Conservation (phyloP, 2,329 filamentous ascomycete genomes). For the Colletotrichum coccodes region DNA sequence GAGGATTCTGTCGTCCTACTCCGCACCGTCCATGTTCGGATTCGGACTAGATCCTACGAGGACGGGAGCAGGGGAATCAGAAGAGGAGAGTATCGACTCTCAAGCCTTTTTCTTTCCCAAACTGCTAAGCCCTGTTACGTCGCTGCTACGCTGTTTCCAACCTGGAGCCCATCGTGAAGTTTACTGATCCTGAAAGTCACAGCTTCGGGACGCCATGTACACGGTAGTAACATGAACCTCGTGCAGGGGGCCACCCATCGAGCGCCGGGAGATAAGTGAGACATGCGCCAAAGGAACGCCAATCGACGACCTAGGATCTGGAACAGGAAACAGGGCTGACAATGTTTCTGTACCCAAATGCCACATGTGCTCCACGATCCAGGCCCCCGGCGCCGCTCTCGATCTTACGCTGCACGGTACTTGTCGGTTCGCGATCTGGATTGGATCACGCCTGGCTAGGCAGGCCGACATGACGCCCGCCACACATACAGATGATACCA, state of each 20-base stretch:
- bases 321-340: constrained; percentile 27
- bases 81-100: not conserved
- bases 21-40: not conserved
- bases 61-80: not conserved
- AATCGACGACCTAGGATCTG: constrained; percentile 1
- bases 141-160: not conserved
- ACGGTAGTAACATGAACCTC: not conserved
- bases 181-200: not conserved
- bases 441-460: not conserved
- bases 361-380: constrained; percentile 8
- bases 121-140: not conserved
- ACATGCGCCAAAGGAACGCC: constrained; percentile 21
- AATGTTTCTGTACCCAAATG: not conserved
- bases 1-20: not conserved
- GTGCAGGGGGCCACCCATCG: not conserved
- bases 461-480: not conserved
- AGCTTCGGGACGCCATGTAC: not conserved
- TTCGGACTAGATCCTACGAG: not conserved
- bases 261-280: constrained; percentile 8
- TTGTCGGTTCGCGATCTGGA: constrained; percentile 8
- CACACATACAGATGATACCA: not conserved
- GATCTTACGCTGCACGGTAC: constrained; percentile 25
- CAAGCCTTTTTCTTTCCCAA: not conserved
- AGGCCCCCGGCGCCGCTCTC: constrained; percentile 16
- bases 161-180: not conserved